Conservation (phyloP, 306 rosid genomes). For the Corylus heterophylla region DNA sequence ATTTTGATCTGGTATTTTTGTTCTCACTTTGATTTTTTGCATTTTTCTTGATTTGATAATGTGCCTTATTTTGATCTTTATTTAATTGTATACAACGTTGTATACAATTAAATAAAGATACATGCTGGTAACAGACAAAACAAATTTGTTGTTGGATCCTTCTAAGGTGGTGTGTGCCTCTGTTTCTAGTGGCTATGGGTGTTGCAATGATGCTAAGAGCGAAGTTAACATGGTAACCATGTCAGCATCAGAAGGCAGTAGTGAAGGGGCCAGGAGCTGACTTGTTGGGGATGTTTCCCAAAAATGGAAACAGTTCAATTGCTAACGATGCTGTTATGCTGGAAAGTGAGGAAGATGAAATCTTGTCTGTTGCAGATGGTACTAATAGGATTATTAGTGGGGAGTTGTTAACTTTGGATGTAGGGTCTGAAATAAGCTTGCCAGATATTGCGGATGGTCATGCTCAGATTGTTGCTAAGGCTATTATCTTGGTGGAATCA, state of each 20-base stretch:
- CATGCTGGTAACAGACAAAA: conserved; percentile 37
- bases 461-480: conserved; percentile 49
- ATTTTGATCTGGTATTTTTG: too few species aligned
- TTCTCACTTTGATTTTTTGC: too few species aligned
- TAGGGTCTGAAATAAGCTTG: conserved; percentile 30
- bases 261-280: conserved; percentile 21
- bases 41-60: too few species aligned
- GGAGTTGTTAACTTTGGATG: conserved; percentile 27
- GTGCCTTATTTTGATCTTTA: too few species aligned
- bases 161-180: conserved; percentile 28
- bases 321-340: conserved; percentile 18
- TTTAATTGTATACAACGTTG: too few species aligned
- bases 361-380: conserved; percentile 21
- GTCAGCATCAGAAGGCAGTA: conserved; percentile 19
- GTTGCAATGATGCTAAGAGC: conserved; percentile 23
- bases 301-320: conserved; percentile 23
- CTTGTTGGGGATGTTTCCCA: conserved; percentile 27
- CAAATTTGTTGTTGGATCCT: conserved; percentile 34
- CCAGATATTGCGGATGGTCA: conserved; percentile 39
- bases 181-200: conserved; percentile 29
- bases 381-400: conserved; percentile 28
- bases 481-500: conserved; percentile 52
- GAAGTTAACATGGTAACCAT: conserved; percentile 29
- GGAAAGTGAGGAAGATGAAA: conserved; percentile 30
- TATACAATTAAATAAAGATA: conserved; percentile 36